Percentiles rank a stretch among this genome's conserved stretches.
These are phyloP conservation scores for Melaleuca alternifolia DNA, from an alignment of 345 rosid species.

Conservation along the genomic window DNA sequence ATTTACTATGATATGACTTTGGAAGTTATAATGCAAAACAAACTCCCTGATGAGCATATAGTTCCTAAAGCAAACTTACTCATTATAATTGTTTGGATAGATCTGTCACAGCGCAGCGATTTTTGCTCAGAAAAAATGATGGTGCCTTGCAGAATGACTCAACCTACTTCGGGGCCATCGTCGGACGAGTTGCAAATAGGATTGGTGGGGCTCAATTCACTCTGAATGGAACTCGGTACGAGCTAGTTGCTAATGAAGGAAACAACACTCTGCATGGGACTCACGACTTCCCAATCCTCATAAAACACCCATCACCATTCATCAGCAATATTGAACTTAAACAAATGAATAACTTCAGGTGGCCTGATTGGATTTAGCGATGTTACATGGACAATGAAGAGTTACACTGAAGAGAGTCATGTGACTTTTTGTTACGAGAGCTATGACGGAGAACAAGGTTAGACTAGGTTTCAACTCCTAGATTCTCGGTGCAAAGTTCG, in stretches of 20 bases:
- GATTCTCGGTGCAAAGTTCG: neutral
- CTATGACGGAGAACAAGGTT: slow-evolving; percentile 70
- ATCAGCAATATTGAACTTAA: neutral
- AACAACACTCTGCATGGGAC: slow-evolving; percentile 69
- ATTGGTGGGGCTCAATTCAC: slow-evolving; percentile 51
- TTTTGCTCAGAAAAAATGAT: neutral
- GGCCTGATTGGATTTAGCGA: slow-evolving; percentile 58
- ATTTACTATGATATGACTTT: neutral
- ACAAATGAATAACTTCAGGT: slow-evolving; percentile 20
- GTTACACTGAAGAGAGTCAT: slow-evolving; percentile 21
- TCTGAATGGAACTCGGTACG: slow-evolving; percentile 38
- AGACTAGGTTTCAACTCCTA: neutral
- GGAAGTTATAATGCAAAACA: neutral
- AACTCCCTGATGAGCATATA: neutral
- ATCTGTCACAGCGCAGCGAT: neutral
- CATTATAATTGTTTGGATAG: neutral
- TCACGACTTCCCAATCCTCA: neutral
- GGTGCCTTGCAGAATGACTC: slow-evolving; percentile 37
- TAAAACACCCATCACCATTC: neutral
- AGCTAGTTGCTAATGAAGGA: slow-evolving; percentile 58
- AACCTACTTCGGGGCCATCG: slow-evolving; percentile 60
- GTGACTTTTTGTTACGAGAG: slow-evolving; percentile 47
- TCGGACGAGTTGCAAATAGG: slow-evolving; percentile 88
- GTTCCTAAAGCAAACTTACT: neutral
- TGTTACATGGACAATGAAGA: slow-evolving; percentile 45